These are phyloP conservation scores for Teratosphaeria viscida DNA, from an alignment of 2,329 filamentous ascomycete genomes.

Conservation along the genomic window DNA sequence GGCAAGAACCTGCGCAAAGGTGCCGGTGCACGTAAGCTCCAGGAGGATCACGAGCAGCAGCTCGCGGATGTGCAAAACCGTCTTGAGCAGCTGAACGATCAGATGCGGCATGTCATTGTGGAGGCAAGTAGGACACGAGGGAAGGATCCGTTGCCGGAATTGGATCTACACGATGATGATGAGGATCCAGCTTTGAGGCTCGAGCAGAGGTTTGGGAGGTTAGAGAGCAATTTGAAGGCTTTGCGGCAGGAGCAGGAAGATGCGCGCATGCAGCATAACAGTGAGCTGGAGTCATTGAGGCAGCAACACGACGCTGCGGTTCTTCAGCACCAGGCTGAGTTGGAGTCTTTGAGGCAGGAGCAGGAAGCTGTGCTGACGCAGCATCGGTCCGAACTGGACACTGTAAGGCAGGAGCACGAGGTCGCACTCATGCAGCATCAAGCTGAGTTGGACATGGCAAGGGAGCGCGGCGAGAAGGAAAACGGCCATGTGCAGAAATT, in stretches of 20 bases:
- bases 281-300: not conserved
- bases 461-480: conserved; percentile 11
- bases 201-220: conserved; percentile 13
- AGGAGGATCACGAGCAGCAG: conserved; percentile 20
- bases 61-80: conserved; percentile 20
- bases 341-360: conserved; percentile 44
- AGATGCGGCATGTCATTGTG: conserved; percentile 20
- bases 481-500: conserved; percentile 26
- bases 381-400: conserved; percentile 58
- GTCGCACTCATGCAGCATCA: conserved; percentile 21
- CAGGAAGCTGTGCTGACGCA: conserved; percentile 48
- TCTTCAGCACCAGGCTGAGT: conserved; percentile 10
- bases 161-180: conserved; percentile 6
- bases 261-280: conserved; percentile 9
- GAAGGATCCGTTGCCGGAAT: conserved; percentile 12
- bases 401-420: conserved; percentile 39
- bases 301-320: conserved; percentile 19
- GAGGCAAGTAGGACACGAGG: conserved; percentile 20
- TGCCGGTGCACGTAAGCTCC: conserved; percentile 11
- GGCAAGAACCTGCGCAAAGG: conserved; percentile 8
- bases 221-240: conserved; percentile 18
- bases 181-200: conserved; percentile 10
- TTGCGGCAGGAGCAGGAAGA: conserved; percentile 19
- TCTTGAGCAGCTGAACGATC: conserved; percentile 23
- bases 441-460: conserved; percentile 16